phyloP scores from a whole-genome alignment of 116 monocot genomes.

The Trichopus zeylanicus region DNA sequence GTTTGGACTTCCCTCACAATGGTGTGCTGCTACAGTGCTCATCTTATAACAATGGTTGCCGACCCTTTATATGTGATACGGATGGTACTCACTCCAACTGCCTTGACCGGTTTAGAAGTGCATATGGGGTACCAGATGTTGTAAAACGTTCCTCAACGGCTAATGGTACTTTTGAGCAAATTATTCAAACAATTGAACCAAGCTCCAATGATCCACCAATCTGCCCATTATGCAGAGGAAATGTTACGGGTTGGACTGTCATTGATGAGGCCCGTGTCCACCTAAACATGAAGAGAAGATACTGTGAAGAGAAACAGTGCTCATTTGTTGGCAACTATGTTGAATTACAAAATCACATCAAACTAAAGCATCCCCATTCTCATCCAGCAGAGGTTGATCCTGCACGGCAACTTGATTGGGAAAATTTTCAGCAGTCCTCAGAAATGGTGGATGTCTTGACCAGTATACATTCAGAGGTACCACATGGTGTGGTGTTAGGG shows the following conservation, averaged over 20 bases:
- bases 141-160: slow-evolving; percentile 17
- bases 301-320: slow-evolving; percentile 58
- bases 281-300: slow-evolving; percentile 44
- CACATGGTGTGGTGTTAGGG: slow-evolving; percentile 59
- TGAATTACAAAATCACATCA: slow-evolving; percentile 43
- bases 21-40: slow-evolving; percentile 61
- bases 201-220: slow-evolving; percentile 24
- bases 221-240: slow-evolving; percentile 78
- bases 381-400: slow-evolving; percentile 72
- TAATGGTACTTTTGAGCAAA: slow-evolving; percentile 6
- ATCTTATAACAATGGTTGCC: slow-evolving; percentile 71
- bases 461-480: slow-evolving; percentile 65
- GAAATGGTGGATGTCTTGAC: slow-evolving; percentile 75
- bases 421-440: slow-evolving; percentile 82
- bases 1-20: slow-evolving; percentile 83
- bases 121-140: slow-evolving; percentile 32
- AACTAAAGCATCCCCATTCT: slow-evolving; percentile 49
- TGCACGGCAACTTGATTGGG: slow-evolving; percentile 63
- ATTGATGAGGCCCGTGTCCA: slow-evolving; percentile 42
- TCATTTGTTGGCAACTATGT: slow-evolving; percentile 40
- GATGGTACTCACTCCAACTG: slow-evolving; percentile 71
- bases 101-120: slow-evolving; percentile 54
- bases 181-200: slow-evolving; percentile 17
- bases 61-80: slow-evolving; percentile 77
- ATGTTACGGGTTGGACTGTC: slow-evolving; percentile 56